Evolutionary conservation across 106 monocot genomes (phyloP).

Genomic region (Phalaenopsis equestris): DNA sequence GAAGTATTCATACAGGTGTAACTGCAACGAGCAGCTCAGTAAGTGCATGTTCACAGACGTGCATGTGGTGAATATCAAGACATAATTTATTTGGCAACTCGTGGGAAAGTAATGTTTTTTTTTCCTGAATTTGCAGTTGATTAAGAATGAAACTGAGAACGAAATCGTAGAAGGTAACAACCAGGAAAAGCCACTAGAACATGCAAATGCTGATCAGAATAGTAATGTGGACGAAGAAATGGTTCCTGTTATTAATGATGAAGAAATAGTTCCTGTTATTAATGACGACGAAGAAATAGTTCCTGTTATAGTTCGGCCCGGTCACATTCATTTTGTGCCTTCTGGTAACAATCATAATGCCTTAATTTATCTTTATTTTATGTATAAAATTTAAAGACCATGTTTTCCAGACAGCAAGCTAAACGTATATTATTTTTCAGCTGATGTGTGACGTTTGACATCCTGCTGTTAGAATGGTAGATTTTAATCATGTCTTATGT

Average conservation of each 20-base stretch:
- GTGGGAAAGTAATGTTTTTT: background rate
- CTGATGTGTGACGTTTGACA: background rate
- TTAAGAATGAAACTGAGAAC: background rate
- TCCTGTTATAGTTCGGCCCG: constrained; percentile 70
- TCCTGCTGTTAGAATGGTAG: too few relatives aligned
- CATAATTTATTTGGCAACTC: background rate
- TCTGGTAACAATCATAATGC: constrained; percentile 34
- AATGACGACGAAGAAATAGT: background rate
- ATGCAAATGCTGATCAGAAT: constrained; percentile 13
- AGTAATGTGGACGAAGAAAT: constrained; percentile 27
- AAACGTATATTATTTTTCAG: background rate
- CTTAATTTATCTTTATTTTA: background rate
- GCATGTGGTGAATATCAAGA: background rate
- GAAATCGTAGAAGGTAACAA: background rate
- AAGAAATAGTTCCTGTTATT: too few relatives aligned
- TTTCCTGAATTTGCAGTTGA: background rate
- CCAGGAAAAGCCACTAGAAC: background rate
- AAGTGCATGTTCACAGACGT: background rate
- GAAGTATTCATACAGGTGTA: background rate
- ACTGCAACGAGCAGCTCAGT: background rate
- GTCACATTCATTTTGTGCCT: constrained; percentile 82
- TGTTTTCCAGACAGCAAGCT: background rate
- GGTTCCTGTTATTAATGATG: background rate
- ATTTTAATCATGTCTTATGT: too few relatives aligned
- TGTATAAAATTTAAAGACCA: background rate